Evolutionary conservation across 345 rosid species (phyloP).

Genomic region (Reutealis trisperma): DNA sequence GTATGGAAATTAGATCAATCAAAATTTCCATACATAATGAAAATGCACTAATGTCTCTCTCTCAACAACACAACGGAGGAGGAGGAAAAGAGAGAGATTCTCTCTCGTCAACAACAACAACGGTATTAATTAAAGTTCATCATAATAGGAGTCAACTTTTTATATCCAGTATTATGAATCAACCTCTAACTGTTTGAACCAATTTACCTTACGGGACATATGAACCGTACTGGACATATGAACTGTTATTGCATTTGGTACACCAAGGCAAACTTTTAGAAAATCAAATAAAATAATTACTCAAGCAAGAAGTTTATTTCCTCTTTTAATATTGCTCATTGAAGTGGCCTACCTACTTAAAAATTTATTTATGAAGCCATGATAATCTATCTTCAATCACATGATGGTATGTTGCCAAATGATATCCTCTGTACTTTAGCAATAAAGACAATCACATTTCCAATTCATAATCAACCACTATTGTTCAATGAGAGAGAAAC

Average conservation of each 20-base stretch:
- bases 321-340: too few species aligned
- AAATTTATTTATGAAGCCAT: too few species aligned
- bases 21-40: neutral
- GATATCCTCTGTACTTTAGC: neutral
- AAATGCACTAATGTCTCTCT: too few species aligned
- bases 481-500: neutral
- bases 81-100: too few species aligned
- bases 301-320: too few species aligned
- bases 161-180: neutral
- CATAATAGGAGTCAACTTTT: neutral
- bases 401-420: neutral
- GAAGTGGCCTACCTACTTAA: too few species aligned
- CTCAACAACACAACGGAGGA: too few species aligned
- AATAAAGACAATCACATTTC: neutral
- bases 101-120: too few species aligned
- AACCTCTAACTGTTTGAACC: neutral
- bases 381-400: too few species aligned
- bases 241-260: neutral
- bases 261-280: neutral
- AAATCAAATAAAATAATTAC: too few species aligned
- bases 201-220: neutral
- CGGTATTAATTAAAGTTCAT: neutral
- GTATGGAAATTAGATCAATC: slow-evolving; percentile 7
- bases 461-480: neutral
- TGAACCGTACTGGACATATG: neutral